phyloP scores from a whole-genome alignment of 768 basidiomycete species.

The Collybiopsis luxurians region DNA sequence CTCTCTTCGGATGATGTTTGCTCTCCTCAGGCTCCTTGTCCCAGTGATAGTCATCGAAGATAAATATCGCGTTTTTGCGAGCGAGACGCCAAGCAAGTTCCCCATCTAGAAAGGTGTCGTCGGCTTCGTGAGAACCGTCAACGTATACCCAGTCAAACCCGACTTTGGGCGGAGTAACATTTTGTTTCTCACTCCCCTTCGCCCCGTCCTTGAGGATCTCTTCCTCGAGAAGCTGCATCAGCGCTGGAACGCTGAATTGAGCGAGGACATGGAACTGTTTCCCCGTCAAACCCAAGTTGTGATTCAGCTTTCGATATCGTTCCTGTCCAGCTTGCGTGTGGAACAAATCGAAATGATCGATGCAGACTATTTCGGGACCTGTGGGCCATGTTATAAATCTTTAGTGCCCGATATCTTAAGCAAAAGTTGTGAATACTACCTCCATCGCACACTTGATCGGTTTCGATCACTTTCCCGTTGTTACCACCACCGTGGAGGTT shows the following conservation, averaged over 20 bases:
- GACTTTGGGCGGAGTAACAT: constrained; percentile 14
- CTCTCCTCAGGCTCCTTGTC: constrained; percentile 43
- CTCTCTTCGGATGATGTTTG: constrained; percentile 52
- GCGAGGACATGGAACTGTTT: constrained; percentile 42
- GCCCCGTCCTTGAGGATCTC: constrained; percentile 26
- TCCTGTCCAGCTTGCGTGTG: constrained; percentile 44
- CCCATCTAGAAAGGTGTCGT: constrained; percentile 60
- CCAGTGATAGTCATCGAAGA: constrained; percentile 63
- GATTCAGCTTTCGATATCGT: constrained; percentile 38
- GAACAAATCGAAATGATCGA: constrained; percentile 60
- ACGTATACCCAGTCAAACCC: constrained; percentile 62
- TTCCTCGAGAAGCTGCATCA: constrained; percentile 46
- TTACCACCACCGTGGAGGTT: constrained; percentile 42
- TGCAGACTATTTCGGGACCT: constrained; percentile 40
- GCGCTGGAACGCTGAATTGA: constrained; percentile 51
- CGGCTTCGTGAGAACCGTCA: constrained; percentile 58
- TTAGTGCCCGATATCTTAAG: too few relatives aligned
- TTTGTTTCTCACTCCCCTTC: background rate
- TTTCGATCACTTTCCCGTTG: background rate
- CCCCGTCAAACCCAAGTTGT: constrained; percentile 47
- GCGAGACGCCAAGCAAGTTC: constrained; percentile 58
- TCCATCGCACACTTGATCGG: background rate
- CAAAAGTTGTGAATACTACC: background rate
- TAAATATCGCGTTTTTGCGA: constrained; percentile 44
- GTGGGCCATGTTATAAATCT: too few relatives aligned